These are phyloP conservation scores for Tolypocladium tropicale DNA, from an alignment of 2,329 filamentous ascomycete species.

Conservation along the genomic window DNA sequence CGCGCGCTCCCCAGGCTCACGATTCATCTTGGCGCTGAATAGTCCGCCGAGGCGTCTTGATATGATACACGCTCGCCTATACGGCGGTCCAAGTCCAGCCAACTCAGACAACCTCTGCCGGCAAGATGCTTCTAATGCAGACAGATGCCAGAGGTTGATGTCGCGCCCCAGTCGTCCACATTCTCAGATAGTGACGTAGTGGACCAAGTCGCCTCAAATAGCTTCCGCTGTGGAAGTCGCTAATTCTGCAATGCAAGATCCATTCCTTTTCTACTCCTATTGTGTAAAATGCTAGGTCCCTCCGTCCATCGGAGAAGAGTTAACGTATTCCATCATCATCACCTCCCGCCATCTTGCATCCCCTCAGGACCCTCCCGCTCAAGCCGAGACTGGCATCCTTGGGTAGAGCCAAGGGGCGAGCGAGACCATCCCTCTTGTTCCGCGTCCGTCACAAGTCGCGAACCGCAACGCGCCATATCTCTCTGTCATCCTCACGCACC, in stretches of 20 bases:
- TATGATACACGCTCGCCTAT: background rate
- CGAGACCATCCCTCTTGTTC: conserved; percentile 2
- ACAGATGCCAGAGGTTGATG: too few species aligned
- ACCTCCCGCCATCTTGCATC: conserved; percentile 3
- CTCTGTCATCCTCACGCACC: conserved; percentile 4
- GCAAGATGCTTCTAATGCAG: background rate
- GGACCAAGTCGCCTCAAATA: too few species aligned
- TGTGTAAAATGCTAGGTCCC: conserved; percentile 23
- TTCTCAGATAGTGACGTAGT: too few species aligned
- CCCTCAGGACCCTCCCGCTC: conserved; percentile 1
- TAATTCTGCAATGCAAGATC: conserved; percentile 15
- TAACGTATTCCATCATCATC: conserved; percentile 13
- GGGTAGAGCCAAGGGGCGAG: background rate
- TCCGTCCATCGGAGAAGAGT: conserved; percentile 14
- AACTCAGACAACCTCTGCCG: background rate
- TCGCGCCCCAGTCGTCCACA: too few species aligned
- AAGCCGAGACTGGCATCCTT: conserved; percentile 5
- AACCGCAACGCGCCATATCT: background rate
- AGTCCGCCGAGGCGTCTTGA: background rate
- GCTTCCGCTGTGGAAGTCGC: background rate
- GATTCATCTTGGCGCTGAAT: background rate
- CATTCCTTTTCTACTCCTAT: conserved; percentile 26
- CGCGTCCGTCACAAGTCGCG: background rate
- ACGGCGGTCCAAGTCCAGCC: background rate
- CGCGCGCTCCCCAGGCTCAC: background rate